Percentiles rank a stretch among this genome's conserved stretches.
Conservation (phyloP, 2,329 filamentous ascomycete species). For the Pseudogymnoascus sp. region DNA sequence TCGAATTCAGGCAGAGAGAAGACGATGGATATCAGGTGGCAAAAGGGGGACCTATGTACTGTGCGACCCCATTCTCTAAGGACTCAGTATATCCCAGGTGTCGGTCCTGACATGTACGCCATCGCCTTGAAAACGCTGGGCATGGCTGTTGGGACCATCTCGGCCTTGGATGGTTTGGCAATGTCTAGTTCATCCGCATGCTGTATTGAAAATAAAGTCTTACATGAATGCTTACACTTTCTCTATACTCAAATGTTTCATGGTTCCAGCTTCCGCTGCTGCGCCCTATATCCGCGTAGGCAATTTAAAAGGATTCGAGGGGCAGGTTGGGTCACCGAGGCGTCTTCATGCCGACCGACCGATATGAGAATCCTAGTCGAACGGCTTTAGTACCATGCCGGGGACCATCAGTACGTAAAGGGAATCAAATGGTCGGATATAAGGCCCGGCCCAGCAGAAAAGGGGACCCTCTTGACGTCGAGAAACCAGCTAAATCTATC, state of each 20-base stretch:
- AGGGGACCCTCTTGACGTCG: background rate
- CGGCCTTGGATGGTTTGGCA: background rate
- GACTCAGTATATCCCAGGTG: too few species aligned
- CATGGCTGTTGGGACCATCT: background rate
- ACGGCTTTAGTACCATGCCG: background rate
- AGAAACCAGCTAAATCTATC: background rate
- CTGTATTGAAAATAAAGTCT: background rate
- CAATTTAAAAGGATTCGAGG: background rate
- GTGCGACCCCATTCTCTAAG: background rate
- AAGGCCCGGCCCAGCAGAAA: background rate
- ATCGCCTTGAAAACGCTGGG: background rate
- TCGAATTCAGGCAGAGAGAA: background rate
- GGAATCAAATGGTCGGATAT: background rate
- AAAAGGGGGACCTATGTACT: background rate
- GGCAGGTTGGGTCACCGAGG: background rate
- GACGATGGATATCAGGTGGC: background rate
- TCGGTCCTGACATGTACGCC: background rate
- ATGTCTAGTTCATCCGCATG: background rate
- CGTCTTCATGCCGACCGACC: background rate
- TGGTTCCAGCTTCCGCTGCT: background rate
- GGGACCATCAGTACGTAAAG: background rate
- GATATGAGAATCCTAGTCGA: background rate
- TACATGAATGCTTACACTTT: background rate
- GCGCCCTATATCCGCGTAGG: background rate
- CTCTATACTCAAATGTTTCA: background rate